phyloP scores from a whole-genome alignment of 352 stramenopile genomes.

The Paralagenidium karlingii region DNA sequence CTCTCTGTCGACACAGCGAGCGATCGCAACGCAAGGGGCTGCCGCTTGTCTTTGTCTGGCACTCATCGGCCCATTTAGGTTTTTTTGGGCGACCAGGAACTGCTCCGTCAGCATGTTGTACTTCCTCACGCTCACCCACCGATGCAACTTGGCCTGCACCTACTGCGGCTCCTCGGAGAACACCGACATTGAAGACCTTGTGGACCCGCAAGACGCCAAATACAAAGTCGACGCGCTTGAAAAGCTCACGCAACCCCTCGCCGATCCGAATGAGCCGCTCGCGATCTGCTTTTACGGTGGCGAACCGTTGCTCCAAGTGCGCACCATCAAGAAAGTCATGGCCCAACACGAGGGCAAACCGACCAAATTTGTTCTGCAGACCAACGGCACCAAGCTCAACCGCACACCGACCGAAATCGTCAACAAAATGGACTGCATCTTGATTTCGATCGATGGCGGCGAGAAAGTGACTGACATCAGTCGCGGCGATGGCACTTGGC shows the following conservation, averaged over 20 bases:
- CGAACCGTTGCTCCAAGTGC: slow-evolving; percentile 16
- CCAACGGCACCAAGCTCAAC: slow-evolving; percentile 23
- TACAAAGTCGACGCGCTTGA: slow-evolving; percentile 10
- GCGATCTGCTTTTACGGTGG: slow-evolving; percentile 24
- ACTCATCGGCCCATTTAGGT: too few relatives aligned
- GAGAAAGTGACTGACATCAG: slow-evolving; percentile 15
- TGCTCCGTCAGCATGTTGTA: slow-evolving; percentile 11
- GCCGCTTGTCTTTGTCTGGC: too few relatives aligned
- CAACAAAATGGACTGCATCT: slow-evolving; percentile 18
- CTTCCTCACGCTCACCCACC: slow-evolving; percentile 13
- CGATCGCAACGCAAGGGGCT: too few relatives aligned
- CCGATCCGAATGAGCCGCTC: slow-evolving; percentile 11
- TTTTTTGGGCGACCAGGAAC: too few relatives aligned
- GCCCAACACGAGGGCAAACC: slow-evolving; percentile 12
- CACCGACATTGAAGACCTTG: slow-evolving; percentile 14
- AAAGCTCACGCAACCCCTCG: slow-evolving; percentile 9
- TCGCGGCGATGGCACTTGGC: slow-evolving; percentile 15
- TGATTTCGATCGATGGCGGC: slow-evolving; percentile 20
- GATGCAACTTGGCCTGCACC: slow-evolving; percentile 20
- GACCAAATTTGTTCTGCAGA: slow-evolving; percentile 13
- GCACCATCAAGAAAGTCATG: slow-evolving; percentile 23
- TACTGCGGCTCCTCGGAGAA: slow-evolving; percentile 24
- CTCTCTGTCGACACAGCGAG: too few relatives aligned
- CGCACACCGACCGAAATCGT: slow-evolving; percentile 12
- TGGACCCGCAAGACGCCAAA: slow-evolving; percentile 10